Conservation (phyloP, 768 basidiomycete genomes). For the Lactarius akahatsu region DNA sequence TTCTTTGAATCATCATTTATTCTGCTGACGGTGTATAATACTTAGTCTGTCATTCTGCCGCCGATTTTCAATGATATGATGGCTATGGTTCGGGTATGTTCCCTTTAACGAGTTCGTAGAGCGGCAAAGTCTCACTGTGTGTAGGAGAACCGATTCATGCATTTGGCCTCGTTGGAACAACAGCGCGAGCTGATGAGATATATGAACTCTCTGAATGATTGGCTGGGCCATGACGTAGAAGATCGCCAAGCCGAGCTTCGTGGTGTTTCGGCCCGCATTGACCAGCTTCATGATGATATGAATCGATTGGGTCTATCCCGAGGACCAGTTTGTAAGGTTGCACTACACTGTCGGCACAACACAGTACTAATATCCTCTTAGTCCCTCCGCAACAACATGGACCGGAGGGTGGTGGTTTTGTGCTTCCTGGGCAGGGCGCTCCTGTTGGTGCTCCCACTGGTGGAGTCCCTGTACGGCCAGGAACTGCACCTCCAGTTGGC, state of each 20-base stretch:
- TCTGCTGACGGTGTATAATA: constrained; percentile 7
- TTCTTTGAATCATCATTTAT: not conserved
- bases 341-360: too few relatives aligned
- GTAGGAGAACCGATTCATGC: constrained; percentile 75
- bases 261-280: constrained; percentile 62
- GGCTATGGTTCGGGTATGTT: constrained; percentile 60
- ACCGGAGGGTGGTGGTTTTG: constrained; percentile 16
- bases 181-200: constrained; percentile 80
- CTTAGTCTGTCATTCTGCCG: constrained; percentile 60
- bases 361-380: constrained; percentile 25
- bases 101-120: constrained; percentile 4
- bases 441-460: constrained; percentile 1
- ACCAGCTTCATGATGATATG: constrained; percentile 45
- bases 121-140: constrained; percentile 18
- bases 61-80: constrained; percentile 65
- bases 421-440: constrained; percentile 6
- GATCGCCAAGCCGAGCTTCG: constrained; percentile 75
- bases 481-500: constrained; percentile 1
- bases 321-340: constrained; percentile 15
- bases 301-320: constrained; percentile 39
- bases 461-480: not conserved
- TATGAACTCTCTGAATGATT: constrained; percentile 71
- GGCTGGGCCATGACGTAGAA: constrained; percentile 75
- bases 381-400: constrained; percentile 10
- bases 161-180: constrained; percentile 73